These are phyloP conservation scores for Suillus brevipes DNA, from an alignment of 768 basidiomycete genomes.

Conservation along the genomic window DNA sequence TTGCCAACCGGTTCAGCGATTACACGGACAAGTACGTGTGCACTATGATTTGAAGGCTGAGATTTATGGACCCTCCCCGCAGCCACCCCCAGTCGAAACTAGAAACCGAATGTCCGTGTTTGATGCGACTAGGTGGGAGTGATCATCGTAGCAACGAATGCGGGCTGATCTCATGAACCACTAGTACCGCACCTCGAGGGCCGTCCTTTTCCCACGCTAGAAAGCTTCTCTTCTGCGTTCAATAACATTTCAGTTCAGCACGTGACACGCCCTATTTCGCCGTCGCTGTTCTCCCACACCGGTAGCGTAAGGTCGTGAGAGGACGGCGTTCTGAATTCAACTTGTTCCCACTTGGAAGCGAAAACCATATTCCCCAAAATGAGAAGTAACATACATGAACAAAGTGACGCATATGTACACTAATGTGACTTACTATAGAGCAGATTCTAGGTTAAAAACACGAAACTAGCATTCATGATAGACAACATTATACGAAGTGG, in stretches of 20 bases:
- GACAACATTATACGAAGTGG: constrained; percentile 49
- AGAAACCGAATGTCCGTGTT: constrained; percentile 49
- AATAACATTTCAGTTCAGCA: constrained; percentile 65
- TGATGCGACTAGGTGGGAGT: constrained; percentile 53
- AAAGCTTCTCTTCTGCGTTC: constrained; percentile 60
- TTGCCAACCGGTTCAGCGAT: constrained; percentile 66
- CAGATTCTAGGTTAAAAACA: constrained; percentile 31
- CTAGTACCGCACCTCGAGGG: constrained; percentile 49
- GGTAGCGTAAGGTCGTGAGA: constrained; percentile 5
- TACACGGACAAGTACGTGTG: constrained; percentile 63
- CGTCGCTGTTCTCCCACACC: constrained; percentile 8
- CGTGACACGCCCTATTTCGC: constrained; percentile 25
- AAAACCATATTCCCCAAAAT: constrained; percentile 12
- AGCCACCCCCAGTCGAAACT: constrained; percentile 58
- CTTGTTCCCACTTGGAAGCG: constrained; percentile 3
- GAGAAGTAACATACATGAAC: constrained; percentile 29
- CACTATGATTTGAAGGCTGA: constrained; percentile 15
- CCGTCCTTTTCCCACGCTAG: constrained; percentile 50
- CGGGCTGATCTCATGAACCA: constrained; percentile 11
- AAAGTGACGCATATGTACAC: constrained; percentile 30
- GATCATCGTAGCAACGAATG: not conserved
- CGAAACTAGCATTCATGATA: constrained; percentile 65
- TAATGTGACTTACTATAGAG: constrained; percentile 17
- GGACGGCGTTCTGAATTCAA: not conserved
- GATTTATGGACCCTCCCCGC: constrained; percentile 15